Evolutionary conservation across 169 alveolate species (phyloP).

Genomic region (Pseudocohnilembus persalinus): DNA sequence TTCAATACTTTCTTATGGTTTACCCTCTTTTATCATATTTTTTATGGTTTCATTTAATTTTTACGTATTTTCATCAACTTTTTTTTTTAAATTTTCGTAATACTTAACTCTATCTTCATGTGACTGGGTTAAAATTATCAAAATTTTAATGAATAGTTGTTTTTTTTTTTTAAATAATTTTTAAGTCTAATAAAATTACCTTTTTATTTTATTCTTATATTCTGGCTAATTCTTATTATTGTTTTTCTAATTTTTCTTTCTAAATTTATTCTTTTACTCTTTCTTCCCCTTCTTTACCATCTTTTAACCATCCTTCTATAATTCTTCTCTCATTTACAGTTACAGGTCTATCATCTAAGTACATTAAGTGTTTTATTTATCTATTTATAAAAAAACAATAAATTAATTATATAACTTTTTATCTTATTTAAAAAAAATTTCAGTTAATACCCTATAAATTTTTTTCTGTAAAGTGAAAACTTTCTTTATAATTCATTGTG

Average conservation of each 20-base stretch:
- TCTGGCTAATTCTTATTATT: slow-evolving; percentile 2
- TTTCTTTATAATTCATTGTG: slow-evolving; percentile 55
- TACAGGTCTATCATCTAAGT: slow-evolving; percentile 72
- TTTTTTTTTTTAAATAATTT: slow-evolving; percentile 12
- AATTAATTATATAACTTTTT: too few relatives aligned
- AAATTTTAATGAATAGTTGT: not conserved
- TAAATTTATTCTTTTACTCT: slow-evolving; percentile 48
- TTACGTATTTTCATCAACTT: slow-evolving; percentile 2
- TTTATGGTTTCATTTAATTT: slow-evolving; percentile 4
- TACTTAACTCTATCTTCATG: not conserved
- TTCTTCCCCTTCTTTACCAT: slow-evolving; percentile 63
- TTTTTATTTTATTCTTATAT: slow-evolving; percentile 10
- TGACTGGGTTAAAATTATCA: not conserved
- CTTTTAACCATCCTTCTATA: slow-evolving; percentile 52
- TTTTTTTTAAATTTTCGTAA: not conserved
- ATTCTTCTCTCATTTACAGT: slow-evolving; percentile 54
- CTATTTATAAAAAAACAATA: not conserved
- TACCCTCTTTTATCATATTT: slow-evolving; percentile 7
- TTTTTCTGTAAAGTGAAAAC: slow-evolving; percentile 59
- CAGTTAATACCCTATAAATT: slow-evolving; percentile 24
- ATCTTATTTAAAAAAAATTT: too few relatives aligned
- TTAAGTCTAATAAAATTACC: slow-evolving; percentile 12
- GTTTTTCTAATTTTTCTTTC: slow-evolving; percentile 31
- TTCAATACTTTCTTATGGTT: not conserved
- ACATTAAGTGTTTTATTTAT: slow-evolving; percentile 40